Base-by-base conservation (phyloP, 495 filamentous ascomycete species). In the Beverwykella pulmonaria region DNA sequence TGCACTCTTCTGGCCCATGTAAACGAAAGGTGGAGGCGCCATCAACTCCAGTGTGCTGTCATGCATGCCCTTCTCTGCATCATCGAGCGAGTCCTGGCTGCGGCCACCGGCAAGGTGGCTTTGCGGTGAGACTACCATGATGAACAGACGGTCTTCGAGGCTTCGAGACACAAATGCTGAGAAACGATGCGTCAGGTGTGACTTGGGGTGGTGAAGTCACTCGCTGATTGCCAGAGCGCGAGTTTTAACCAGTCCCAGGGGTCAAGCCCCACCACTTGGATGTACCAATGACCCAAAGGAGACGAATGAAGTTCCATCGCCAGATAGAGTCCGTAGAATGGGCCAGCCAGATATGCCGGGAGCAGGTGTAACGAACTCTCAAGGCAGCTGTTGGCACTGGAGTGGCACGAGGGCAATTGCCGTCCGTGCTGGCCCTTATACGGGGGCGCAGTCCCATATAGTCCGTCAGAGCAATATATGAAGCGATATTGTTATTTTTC, bases 31-130 rank as follows among this genome's bases (percentile, higher is more conserved):
- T 48, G 73, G 75, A 25, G 73, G 30, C 46, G 73, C 70, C 1
- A 72, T 55, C 32, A 75, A 59, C 26, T 63, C 72, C 29, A 62
- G 39, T n/a, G 69, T 72, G 67, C 65, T 73, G 66, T 79, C 75
- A 62, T 74, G 77, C 48, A 80, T 48, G 19, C 77, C 77, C 70
- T 79, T 78, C 68, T 80, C 78, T 19, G 77, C 75, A 67, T 76
- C 76, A 61, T 78, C 75, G 47, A 63, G 15, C 6, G 58, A 66
- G 63, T 76, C 72, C 26, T 68, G 58, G 26, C 65, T 68, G 30
- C 49, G 50, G 41, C 55, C 56, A 54, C 47, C 65, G 32, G n/a
- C 14, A 49, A 49, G 27, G 39, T 53, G 59, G 59, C 53, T 44
- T 67, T 67, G 12, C 19, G 53, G 29, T 53, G 52, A 56, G 49